These are phyloP conservation scores for Verticillium klebahnii DNA, from an alignment of 2,329 filamentous ascomycete genomes.

Conservation along the genomic window DNA sequence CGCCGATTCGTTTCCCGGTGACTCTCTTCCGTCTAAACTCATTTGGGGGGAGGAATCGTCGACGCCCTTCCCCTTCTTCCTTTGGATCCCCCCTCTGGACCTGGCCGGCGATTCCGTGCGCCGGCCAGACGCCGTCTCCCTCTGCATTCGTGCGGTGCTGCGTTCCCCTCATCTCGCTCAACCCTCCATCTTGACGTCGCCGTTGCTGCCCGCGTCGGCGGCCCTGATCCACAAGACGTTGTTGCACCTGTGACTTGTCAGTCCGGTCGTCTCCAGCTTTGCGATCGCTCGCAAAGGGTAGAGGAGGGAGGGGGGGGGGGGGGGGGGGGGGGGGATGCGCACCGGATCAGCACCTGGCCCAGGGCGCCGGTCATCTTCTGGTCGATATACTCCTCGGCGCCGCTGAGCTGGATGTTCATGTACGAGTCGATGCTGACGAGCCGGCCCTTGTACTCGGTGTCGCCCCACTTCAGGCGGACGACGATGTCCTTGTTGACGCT, in stretches of 20 bases:
- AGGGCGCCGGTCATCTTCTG: conserved; percentile 79
- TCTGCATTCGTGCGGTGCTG: not conserved
- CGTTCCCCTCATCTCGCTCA: conserved; percentile 16
- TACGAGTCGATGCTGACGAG: conserved; percentile 94
- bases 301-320: not conserved
- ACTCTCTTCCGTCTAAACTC: not conserved
- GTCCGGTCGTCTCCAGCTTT: not conserved
- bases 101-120: too few relatives aligned
- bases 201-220: conserved; percentile 45
- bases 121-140: not conserved
- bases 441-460: conserved; percentile 93
- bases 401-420: conserved; percentile 95
- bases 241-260: conserved; percentile 64
- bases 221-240: conserved; percentile 91
- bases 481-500: conserved; percentile 87
- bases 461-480: conserved; percentile 94
- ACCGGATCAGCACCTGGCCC: conserved; percentile 91
- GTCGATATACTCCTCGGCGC: conserved; percentile 88
- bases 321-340: conserved; percentile 19
- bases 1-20: conserved; percentile 1
- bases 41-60: not conserved
- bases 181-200: conserved; percentile 56
- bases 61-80: conserved; percentile 1
- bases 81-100: not conserved
- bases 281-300: too few relatives aligned